Evolutionary conservation across 139 green algal genomes (phyloP), one percentile per base, ranked within the genome.

Genomic region (Coccomyxa sp.): DNA sequence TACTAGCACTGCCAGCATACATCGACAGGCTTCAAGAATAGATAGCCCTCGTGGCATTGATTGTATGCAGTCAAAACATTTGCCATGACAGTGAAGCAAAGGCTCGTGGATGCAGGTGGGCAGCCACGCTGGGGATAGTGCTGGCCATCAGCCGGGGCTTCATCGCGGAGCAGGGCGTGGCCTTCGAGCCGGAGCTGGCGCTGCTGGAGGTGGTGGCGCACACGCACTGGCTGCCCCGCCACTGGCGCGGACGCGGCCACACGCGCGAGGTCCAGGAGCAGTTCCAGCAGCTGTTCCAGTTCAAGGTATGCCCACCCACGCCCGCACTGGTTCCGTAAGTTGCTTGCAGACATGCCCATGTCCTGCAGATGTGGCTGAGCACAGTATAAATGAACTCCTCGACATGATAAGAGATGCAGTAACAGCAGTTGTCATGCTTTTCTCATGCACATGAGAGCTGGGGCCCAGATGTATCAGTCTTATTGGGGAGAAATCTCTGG

Each of bases 191-290:
- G 0, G 93, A 98, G 84, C 68, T 84, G 0, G 89, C 88, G 0
- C 91, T 99, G 84, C 77, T 88, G 29, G 88, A 95, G 74, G 86
- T 98, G 34, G 92, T 92, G 35, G 75, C 85, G 16, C 89, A 97
- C 89, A 98, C 96, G 7, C 96, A 98, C 90, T 93, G 95, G 87
- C 85, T 97, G 70, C 96, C 96, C 7, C 79, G 81, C 36, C 85
- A 91, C 70, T 97, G 93, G 94, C 81, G 88, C 1, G 87, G 88
- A 0, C 73, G 85, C 7, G 91, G 92, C 0, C 92, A 98, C 80
- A 96, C 90, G 0, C 79, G 81, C 6, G 89, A 95, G 81, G 95
- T 98, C 39, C 89, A 92, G 79, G 39, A 80, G 40, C 83, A 96
- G 73, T 95, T 99, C 73, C 78, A 92, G 75, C 73, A 77, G 27